phyloP scores from a whole-genome alignment of 257 asterid genomes.

The Jacaranda mimosifolia region DNA sequence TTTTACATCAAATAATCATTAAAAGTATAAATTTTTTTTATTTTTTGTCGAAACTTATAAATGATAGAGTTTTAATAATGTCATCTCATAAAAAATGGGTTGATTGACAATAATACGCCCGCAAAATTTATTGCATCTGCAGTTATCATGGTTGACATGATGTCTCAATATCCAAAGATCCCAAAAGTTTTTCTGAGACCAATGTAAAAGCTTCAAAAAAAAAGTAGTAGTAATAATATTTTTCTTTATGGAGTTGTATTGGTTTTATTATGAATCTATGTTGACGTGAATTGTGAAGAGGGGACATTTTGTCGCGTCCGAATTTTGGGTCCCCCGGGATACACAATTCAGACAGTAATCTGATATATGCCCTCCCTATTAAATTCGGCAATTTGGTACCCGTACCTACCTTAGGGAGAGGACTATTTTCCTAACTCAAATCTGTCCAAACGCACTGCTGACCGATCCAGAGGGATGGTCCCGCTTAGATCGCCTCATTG shows the following conservation, averaged over 20 bases:
- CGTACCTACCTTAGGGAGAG: background rate
- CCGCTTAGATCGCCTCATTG: conserved; percentile 32
- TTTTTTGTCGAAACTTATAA: no score
- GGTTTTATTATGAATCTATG: background rate
- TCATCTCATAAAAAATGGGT: no score
- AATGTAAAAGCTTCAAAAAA: background rate
- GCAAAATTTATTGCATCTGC: no score
- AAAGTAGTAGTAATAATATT: background rate
- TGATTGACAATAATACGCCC: no score
- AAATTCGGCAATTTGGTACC: conserved; percentile 5
- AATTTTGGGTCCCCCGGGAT: conserved; percentile 7
- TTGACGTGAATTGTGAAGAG: background rate
- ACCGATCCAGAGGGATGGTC: background rate
- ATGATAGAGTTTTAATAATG: no score
- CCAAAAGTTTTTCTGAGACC: background rate
- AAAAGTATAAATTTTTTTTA: no score
- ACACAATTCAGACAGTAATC: conserved; percentile 20
- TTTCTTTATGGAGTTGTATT: background rate
- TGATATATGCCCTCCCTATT: conserved; percentile 24
- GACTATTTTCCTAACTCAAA: background rate
- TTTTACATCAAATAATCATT: no score
- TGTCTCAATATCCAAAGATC: no score
- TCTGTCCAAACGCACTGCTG: background rate
- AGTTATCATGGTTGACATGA: no score
- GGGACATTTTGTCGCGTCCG: background rate